Base-by-base conservation (phyloP, 2,329 filamentous ascomycete genomes). In the Colletotrichum nymphaeae region DNA sequence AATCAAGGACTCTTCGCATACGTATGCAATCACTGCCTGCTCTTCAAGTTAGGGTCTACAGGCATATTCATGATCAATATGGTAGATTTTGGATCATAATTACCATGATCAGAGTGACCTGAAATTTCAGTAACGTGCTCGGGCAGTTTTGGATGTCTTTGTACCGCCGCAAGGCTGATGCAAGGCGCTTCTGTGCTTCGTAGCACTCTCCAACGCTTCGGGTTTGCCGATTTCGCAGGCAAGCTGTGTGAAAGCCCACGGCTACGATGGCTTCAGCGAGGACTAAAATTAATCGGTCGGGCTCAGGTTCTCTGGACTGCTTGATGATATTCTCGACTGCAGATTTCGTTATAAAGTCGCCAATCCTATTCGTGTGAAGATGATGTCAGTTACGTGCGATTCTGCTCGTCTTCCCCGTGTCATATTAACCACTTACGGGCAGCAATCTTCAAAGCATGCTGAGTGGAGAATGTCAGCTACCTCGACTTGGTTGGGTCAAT, bases 371-470 rank as follows among this genome's bases (percentile, higher is more conserved):
- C 8, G 1, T 7, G 7, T 2, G 1, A 2, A 22, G 3, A 4
- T 26, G 9, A 49, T 19, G 0, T 28, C 19, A 14, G 3, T 42
- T 4, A 19, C 14, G 14, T 3, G 16, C 16, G 37, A 19, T 42
- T 42, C 37, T 19, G 37, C 37, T 19, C 16, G 37, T 19, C 37
- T 19, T 42, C 37, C 37, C 37, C 37, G 37, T 3, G 16, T 42
- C 37, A 42, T 42, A 32, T 32, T 4, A 19, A 42, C 16, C 8
- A 66, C 70, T 65, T 19, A 73, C 70, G 70, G 70, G 26, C 66
- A 73, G 2, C 55, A 60, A 12, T 73, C 66, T 28, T 70, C 67
- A 14, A 73, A 70, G 5, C 70, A 73, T 11, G 70, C 70, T 73
- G 2, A 16, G 5, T 1, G 24, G 24, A 11, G 12, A 1, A 4